phyloP scores from a whole-genome alignment of 257 asterid genomes.

The Scutellaria galericulata region DNA sequence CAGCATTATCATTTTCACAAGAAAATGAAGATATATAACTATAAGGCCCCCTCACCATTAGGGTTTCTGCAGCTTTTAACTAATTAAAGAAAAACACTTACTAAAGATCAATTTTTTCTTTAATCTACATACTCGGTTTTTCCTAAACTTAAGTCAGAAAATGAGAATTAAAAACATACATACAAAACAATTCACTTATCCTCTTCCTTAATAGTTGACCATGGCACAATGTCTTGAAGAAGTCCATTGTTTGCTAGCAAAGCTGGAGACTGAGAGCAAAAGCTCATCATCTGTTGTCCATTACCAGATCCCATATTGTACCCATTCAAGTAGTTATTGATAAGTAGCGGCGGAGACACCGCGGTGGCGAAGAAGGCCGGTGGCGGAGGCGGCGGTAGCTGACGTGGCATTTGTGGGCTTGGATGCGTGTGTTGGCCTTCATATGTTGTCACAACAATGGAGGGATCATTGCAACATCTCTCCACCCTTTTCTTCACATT shows the following conservation, averaged over 20 bases:
- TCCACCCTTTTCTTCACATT: constrained; percentile 85
- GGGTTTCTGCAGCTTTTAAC: constrained; percentile 39
- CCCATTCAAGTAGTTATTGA: constrained; percentile 31
- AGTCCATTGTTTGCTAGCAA: constrained; percentile 49
- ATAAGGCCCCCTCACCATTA: constrained; percentile 23
- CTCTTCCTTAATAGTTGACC: constrained; percentile 43
- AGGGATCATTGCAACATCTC: constrained; percentile 60
- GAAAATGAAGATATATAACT: constrained; percentile 1
- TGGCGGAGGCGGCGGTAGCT: constrained; percentile 27
- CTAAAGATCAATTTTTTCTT: constrained; percentile 23
- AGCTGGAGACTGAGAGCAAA: constrained; percentile 35
- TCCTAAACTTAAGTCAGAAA: constrained; percentile 16
- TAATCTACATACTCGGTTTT: constrained; percentile 31
- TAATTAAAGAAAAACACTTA: constrained; percentile 12
- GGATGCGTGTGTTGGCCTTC: constrained; percentile 86
- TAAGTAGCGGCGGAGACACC: constrained; percentile 12
- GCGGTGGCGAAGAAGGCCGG: constrained; percentile 20
- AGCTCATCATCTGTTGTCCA: constrained; percentile 33
- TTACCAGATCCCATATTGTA: constrained; percentile 15
- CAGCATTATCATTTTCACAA: not conserved
- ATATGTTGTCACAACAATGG: constrained; percentile 69
- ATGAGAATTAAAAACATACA: not conserved
- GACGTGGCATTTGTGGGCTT: constrained; percentile 51
- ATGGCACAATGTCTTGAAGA: constrained; percentile 63
- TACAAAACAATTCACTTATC: constrained; percentile 20